Conservation (phyloP, 2,329 filamentous ascomycete species). For the Phialemoniopsis sp. region DNA sequence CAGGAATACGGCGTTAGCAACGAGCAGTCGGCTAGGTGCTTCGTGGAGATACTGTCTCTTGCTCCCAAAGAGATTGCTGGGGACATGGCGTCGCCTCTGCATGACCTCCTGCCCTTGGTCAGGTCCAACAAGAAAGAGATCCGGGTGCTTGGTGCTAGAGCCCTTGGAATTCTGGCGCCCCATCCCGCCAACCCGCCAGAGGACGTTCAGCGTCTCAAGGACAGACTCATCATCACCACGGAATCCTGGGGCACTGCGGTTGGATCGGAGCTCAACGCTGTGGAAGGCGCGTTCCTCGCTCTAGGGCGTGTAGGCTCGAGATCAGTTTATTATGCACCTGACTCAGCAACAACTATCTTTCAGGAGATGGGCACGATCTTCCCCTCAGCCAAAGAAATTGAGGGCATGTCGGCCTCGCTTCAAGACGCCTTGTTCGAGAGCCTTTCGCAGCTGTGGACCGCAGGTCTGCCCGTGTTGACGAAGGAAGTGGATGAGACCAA, state of each 20-base stretch:
- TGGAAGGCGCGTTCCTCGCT: slow-evolving; percentile 42
- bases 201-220: slow-evolving; percentile 29
- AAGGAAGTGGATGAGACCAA: slow-evolving; percentile 15
- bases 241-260: slow-evolving; percentile 45
- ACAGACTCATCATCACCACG: slow-evolving; percentile 39
- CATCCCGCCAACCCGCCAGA: slow-evolving; percentile 46
- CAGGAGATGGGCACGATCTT: too few relatives aligned
- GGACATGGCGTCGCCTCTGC: slow-evolving; percentile 41
- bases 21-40: slow-evolving; percentile 45
- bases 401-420: slow-evolving; percentile 21
- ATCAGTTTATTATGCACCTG: slow-evolving; percentile 32
- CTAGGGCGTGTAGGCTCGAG: slow-evolving; percentile 39
- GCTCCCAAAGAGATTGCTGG: slow-evolving; percentile 31
- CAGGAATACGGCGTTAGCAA: too few relatives aligned
- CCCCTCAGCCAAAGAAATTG: slow-evolving; percentile 9
- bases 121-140: slow-evolving; percentile 69
- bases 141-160: slow-evolving; percentile 62
- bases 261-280: slow-evolving; percentile 37
- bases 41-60: slow-evolving; percentile 47
- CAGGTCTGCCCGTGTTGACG: slow-evolving; percentile 28
- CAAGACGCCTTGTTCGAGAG: slow-evolving; percentile 40
- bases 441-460: slow-evolving; percentile 38
- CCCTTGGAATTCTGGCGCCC: slow-evolving; percentile 72
- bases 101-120: slow-evolving; percentile 55
- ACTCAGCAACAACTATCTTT: too few relatives aligned